Percentiles rank a stretch among this genome's conserved stretches.
phyloP scores from a whole-genome alignment of 2,329 filamentous ascomycete genomes.

The Pestalotiopsis sp. region DNA sequence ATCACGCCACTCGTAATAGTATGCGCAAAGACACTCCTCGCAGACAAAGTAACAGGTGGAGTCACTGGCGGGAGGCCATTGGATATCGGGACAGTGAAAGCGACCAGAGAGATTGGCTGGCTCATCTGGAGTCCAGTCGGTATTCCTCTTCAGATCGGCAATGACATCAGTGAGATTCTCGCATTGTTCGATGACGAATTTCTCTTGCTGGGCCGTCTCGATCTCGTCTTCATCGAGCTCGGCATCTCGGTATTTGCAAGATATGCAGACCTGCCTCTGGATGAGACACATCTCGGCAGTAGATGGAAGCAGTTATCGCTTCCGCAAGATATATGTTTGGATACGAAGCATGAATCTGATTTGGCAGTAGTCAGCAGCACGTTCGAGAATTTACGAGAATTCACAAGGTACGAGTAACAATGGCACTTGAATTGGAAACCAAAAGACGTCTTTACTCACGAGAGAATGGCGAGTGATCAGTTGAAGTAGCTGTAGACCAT shows the following conservation, averaged over 20 bases:
- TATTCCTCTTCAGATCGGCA: background rate
- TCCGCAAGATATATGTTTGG: background rate
- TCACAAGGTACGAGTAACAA: no score
- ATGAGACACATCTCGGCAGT: constrained; percentile 3
- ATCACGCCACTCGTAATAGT: background rate
- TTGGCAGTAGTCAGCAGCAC: background rate
- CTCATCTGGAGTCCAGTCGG: background rate
- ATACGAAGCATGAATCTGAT: background rate
- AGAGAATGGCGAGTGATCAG: no score
- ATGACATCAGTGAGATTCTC: constrained; percentile 7
- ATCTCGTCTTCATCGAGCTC: background rate
- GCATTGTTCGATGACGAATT: background rate
- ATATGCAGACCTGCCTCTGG: background rate
- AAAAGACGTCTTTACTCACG: no score
- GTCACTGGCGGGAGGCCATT: constrained; percentile 19
- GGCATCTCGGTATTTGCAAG: background rate
- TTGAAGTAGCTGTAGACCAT: no score
- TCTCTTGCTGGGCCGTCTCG: background rate
- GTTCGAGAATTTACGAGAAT: no score
- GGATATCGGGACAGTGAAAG: constrained; percentile 17
- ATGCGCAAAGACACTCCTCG: constrained; percentile 18
- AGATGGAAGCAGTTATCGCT: background rate
- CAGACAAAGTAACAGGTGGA: constrained; percentile 14
- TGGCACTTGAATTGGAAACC: no score
- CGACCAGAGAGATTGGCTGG: background rate